Percentiles rank a stretch among this genome's conserved stretches.
phyloP scores from a whole-genome alignment of 2,329 filamentous ascomycete species.

The Polychaeton citri region DNA sequence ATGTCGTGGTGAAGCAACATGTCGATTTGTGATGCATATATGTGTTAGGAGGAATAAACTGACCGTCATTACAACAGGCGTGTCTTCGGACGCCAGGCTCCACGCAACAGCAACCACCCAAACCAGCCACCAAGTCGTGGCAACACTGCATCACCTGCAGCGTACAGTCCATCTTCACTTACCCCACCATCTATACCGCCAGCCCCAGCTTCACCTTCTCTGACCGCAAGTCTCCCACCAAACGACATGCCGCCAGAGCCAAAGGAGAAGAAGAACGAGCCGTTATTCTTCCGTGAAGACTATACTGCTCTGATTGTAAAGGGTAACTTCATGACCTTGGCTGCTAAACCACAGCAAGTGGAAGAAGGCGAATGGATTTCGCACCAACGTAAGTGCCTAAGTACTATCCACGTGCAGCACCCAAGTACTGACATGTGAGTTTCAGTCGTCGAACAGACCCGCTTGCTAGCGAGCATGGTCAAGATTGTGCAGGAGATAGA shows the following conservation, averaged over 20 bases:
- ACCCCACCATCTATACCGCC: slow-evolving; percentile 14
- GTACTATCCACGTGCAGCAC: neutral
- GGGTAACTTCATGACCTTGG: slow-evolving; percentile 94
- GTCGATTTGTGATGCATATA: too few relatives aligned
- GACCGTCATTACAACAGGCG: too few relatives aligned
- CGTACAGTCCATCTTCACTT: slow-evolving; percentile 17
- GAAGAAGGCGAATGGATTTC: slow-evolving; percentile 93
- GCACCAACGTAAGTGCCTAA: slow-evolving; percentile 60
- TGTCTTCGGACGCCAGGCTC: slow-evolving; percentile 16
- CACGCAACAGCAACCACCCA: slow-evolving; percentile 11
- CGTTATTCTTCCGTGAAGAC: slow-evolving; percentile 61
- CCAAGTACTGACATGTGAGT: neutral
- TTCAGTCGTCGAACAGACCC: slow-evolving; percentile 64
- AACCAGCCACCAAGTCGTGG: slow-evolving; percentile 17
- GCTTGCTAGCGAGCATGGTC: slow-evolving; percentile 78
- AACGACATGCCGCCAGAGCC: slow-evolving; percentile 40
- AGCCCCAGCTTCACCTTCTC: slow-evolving; percentile 23
- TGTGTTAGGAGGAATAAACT: too few relatives aligned
- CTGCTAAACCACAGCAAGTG: slow-evolving; percentile 82
- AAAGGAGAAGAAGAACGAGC: slow-evolving; percentile 22
- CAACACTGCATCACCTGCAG: slow-evolving; percentile 19
- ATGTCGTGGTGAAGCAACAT: too few relatives aligned
- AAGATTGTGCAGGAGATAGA: slow-evolving; percentile 79
- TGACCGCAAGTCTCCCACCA: slow-evolving; percentile 51
- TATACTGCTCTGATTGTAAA: slow-evolving; percentile 83